A percentile compares a stretch with the other conserved stretches of the same genome.
These are phyloP conservation scores for Gardenia jasminoides DNA, from an alignment of 257 asterid genomes.

Conservation along the genomic window DNA sequence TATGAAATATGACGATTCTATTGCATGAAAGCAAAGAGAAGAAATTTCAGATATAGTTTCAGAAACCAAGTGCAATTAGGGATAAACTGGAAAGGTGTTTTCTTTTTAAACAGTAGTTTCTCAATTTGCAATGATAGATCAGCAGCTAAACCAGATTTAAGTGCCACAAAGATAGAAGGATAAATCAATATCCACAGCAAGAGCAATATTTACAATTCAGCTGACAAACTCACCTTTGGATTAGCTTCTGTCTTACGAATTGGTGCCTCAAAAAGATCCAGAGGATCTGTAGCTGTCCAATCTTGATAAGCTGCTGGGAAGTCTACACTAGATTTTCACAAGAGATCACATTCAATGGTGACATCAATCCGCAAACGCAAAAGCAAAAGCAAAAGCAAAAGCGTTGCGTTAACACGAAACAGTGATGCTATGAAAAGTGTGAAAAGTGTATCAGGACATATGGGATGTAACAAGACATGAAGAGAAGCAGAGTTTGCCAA, in stretches of 20 bases:
- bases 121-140: neutral
- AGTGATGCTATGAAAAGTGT: neutral
- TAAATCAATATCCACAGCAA: conserved; percentile 9
- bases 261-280: conserved; percentile 83
- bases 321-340: conserved; percentile 65
- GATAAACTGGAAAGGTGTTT: neutral
- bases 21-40: neutral
- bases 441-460: neutral
- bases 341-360: conserved; percentile 21
- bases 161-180: neutral
- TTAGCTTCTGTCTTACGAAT: conserved; percentile 64
- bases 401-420: neutral
- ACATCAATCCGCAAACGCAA: neutral
- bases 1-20: neutral
- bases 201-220: conserved; percentile 12
- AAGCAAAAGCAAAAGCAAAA: neutral
- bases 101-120: neutral
- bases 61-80: too few species aligned
- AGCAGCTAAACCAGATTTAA: neutral
- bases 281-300: conserved; percentile 81
- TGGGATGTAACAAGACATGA: neutral
- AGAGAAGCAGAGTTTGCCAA: neutral
- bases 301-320: conserved; percentile 82
- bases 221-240: conserved; percentile 53
- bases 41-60: too few species aligned